Percentiles rank a stretch among this genome's conserved stretches.
phyloP scores from a whole-genome alignment of 2,329 filamentous ascomycete genomes.

The Aspergillus hortae region DNA sequence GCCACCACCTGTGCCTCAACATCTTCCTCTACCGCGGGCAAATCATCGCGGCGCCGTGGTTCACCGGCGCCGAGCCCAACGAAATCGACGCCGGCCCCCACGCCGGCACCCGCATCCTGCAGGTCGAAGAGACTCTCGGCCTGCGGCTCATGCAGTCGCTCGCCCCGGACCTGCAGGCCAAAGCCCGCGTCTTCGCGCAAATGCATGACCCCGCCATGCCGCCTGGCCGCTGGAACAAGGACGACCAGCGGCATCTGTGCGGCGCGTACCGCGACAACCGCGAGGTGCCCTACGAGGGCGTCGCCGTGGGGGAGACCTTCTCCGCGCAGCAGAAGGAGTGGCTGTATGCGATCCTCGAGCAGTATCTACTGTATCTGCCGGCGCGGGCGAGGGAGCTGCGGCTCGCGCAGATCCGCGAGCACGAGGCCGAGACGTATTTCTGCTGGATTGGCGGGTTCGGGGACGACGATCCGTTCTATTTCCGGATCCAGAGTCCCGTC shows the following conservation, averaged over 20 bases:
- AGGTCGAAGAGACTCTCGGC: constrained; percentile 61
- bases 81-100: constrained; percentile 63
- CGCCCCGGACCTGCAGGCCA: constrained; percentile 40
- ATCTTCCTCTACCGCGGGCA: constrained; percentile 64
- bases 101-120: constrained; percentile 62
- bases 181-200: constrained; percentile 56
- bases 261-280: constrained; percentile 78
- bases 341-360: constrained; percentile 57
- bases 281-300: constrained; percentile 69
- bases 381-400: constrained; percentile 51
- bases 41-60: constrained; percentile 69
- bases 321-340: constrained; percentile 48
- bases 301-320: constrained; percentile 47
- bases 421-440: constrained; percentile 71
- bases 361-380: constrained; percentile 69
- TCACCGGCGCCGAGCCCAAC: constrained; percentile 78
- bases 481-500: constrained; percentile 71
- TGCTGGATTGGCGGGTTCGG: constrained; percentile 70
- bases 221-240: constrained; percentile 66
- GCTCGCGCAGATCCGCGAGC: constrained; percentile 51
- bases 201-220: constrained; percentile 65
- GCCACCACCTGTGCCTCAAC: constrained; percentile 73
- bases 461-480: constrained; percentile 71
- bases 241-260: constrained; percentile 74
- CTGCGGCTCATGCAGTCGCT: constrained; percentile 68